phyloP scores from a whole-genome alignment of 225 moss, liverwort and hornwort species.

The Thuidium tamariscinum region DNA sequence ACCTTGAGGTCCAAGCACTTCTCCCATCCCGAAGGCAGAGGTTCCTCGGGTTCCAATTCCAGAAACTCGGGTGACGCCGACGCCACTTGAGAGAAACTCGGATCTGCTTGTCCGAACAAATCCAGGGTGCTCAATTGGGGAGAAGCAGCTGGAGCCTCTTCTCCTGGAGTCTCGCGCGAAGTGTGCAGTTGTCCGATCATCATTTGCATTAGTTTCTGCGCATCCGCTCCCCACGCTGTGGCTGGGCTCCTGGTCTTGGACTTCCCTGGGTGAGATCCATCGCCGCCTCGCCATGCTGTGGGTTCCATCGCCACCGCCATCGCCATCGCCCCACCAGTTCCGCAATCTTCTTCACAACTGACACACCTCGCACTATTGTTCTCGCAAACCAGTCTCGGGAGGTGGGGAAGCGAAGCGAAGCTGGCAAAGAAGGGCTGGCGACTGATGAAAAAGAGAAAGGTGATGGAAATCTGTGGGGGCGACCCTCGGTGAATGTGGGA shows the following conservation, averaged over 20 bases:
- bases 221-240: conserved; percentile 41
- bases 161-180: background rate
- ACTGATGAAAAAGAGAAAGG: conserved; percentile 1
- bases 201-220: conserved; percentile 59
- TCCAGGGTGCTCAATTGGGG: conserved; percentile 26
- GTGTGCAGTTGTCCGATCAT: conserved; percentile 47
- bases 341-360: background rate
- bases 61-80: conserved; percentile 32
- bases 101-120: conserved; percentile 16
- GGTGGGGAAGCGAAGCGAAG: too few relatives aligned
- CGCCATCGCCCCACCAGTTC: background rate
- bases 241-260: conserved; percentile 8
- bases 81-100: background rate
- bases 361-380: background rate
- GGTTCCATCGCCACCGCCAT: conserved; percentile 55
- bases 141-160: background rate
- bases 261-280: background rate
- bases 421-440: background rate
- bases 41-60: conserved; percentile 56
- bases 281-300: conserved; percentile 45
- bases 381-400: background rate
- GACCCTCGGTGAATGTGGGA: background rate
- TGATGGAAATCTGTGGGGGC: background rate
- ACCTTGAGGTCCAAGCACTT: conserved; percentile 70
- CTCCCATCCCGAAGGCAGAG: conserved; percentile 48